Base-by-base conservation (phyloP, 257 asterid genomes). In the Henckelia pumila region DNA sequence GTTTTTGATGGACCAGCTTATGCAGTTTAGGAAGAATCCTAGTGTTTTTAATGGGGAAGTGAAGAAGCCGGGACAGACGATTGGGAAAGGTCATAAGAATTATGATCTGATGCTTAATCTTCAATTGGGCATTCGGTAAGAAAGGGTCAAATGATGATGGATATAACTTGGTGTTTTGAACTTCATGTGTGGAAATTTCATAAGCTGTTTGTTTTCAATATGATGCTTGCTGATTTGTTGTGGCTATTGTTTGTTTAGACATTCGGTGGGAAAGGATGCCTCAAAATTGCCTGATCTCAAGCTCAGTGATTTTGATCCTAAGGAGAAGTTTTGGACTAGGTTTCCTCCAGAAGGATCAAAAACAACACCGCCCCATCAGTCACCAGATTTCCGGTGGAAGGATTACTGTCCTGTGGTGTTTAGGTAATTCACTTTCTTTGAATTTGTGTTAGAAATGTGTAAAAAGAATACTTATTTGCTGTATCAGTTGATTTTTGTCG, bases 21-120 rank as follows among this genome's bases (percentile, higher is more conserved):
- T 76, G 61, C 96, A 87, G 75, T 91, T 94, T 64, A 57, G 89
- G 83, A 85, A 86, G 72, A 91, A 91, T 63, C 89, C 96, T 24
- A 73, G 85, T 59, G 80, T 74, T 67, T 77, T 79, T 35, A 77
- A 72, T 64, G 87, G 83, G 68, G 99, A 91, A 71, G 89, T 73
- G 64, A 94, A 89, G 96, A 94, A 86, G 66, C 94, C 98, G 0
- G 98, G 99, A 29, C 82, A 75, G 67, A 89, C 93, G 3, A 91
- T 94, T 58, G 81, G 89, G 1, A 91, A 87, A 75, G 99, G 97
- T 75, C 99, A 94, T 74, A 94, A 89, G 85, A 88, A 91, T 71
- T 94, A 94, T 44, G 95, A 87, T 53, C 81, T 94, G 74, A 91
- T 94, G 98, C 97, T 94, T 44, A 94, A 91, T 84, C 96, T 94